These are phyloP conservation scores for Claviceps sp. DNA, from an alignment of 2,329 filamentous ascomycete genomes.

Conservation along the genomic window DNA sequence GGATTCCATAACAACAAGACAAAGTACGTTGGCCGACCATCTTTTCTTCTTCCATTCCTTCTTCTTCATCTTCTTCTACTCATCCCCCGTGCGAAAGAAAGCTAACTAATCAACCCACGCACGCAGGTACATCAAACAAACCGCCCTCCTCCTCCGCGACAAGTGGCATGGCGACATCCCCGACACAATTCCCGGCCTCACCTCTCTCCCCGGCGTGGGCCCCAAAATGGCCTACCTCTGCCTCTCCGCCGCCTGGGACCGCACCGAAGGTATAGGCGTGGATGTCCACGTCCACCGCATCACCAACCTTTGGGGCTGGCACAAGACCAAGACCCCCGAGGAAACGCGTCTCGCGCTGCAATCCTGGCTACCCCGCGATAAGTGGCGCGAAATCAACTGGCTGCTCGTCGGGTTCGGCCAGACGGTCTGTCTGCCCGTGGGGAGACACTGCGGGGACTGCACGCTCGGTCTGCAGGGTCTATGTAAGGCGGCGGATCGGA, in stretches of 20 bases:
- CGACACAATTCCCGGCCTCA: constrained; percentile 59
- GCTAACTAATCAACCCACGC: neutral
- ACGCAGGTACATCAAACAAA: constrained; percentile 51
- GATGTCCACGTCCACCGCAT: constrained; percentile 94
- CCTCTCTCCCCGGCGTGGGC: constrained; percentile 71
- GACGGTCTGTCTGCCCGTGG: constrained; percentile 70
- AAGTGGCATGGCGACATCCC: constrained; percentile 66
- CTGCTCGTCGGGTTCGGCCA: constrained; percentile 81
- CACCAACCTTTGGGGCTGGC: constrained; percentile 89
- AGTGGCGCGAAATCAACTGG: constrained; percentile 88
- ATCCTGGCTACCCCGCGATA: constrained; percentile 69
- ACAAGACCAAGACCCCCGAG: constrained; percentile 68
- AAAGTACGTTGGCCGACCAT: constrained; percentile 24
- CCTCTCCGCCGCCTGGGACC: constrained; percentile 56
- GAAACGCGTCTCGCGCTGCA: constrained; percentile 65
- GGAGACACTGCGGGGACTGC: constrained; percentile 73
- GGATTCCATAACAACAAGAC: constrained; percentile 96
- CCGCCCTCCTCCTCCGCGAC: constrained; percentile 60
- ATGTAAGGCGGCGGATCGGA: constrained; percentile 59
- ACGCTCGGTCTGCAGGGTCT: constrained; percentile 62
- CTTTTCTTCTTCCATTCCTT: neutral
- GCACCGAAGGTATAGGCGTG: constrained; percentile 69
- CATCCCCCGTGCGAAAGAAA: neutral
- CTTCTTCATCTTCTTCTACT: neutral
- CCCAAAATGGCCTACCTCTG: constrained; percentile 93